These are phyloP conservation scores for Wickerhamiella spandovensis DNA, from an alignment of 805 yeast species.

Conservation along the genomic window DNA sequence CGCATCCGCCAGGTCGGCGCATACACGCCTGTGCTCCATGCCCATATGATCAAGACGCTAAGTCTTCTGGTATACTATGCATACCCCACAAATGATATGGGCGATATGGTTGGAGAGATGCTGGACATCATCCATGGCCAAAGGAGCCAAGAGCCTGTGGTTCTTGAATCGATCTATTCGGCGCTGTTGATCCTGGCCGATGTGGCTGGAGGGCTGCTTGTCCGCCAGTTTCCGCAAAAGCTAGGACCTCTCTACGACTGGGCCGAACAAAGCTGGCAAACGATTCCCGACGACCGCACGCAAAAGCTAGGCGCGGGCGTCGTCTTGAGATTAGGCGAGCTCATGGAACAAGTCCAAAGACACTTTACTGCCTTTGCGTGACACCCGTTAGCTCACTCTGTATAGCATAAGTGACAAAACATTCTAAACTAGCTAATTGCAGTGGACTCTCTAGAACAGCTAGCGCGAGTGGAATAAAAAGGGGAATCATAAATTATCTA, in stretches of 20 bases:
- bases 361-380: conserved; percentile 1
- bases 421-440: no score
- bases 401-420: no score
- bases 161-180: conserved; percentile 24
- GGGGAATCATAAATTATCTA: background rate
- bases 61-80: conserved; percentile 44
- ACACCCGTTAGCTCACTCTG: no score
- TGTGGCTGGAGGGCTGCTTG: conserved; percentile 20
- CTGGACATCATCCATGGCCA: conserved; percentile 21
- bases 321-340: conserved; percentile 18
- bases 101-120: conserved; percentile 46
- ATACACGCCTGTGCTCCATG: conserved; percentile 28
- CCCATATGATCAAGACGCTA: conserved; percentile 49
- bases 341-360: conserved; percentile 10
- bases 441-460: no score
- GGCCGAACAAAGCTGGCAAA: conserved; percentile 22
- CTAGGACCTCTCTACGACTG: conserved; percentile 22
- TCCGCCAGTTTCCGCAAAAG: conserved; percentile 18
- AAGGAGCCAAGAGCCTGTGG: conserved; percentile 10
- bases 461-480: background rate
- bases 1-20: conserved; percentile 9
- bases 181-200: conserved; percentile 22
- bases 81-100: conserved; percentile 38
- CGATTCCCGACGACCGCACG: conserved; percentile 18
- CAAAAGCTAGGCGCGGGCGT: conserved; percentile 24